Conservation (phyloP, 805 yeast species). For the Metschnikowia kofuensis region DNA sequence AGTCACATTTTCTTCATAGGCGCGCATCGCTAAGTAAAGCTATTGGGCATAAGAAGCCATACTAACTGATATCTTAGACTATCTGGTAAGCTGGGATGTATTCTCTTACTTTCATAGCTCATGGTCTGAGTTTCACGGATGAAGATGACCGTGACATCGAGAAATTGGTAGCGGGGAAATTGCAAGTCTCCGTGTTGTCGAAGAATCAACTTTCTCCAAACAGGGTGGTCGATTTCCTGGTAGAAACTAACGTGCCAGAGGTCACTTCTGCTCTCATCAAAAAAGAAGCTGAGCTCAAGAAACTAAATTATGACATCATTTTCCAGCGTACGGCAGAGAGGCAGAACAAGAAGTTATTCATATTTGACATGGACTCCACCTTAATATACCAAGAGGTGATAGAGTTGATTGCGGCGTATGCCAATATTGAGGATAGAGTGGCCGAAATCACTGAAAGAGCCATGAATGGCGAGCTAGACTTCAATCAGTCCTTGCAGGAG, state of each 20-base stretch:
- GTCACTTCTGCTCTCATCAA: conserved; percentile 10
- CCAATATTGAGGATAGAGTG: conserved; percentile 84
- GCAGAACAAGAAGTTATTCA: conserved; percentile 54
- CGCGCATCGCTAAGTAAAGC: too few species aligned
- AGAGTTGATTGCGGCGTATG: conserved; percentile 91
- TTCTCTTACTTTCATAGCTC: conserved; percentile 18
- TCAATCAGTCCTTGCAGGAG: conserved; percentile 70
- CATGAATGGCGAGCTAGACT: conserved; percentile 96
- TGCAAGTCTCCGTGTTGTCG: conserved; percentile 10
- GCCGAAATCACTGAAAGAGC: conserved; percentile 88
- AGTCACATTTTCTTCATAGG: too few species aligned
- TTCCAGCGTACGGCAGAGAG: conserved; percentile 28
- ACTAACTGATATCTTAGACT: too few species aligned
- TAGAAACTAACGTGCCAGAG: conserved; percentile 16
- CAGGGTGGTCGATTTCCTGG: conserved; percentile 19
- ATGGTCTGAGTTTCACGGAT: conserved; percentile 9
- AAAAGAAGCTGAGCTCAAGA: conserved; percentile 8
- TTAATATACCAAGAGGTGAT: conserved; percentile 94
- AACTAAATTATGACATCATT: conserved; percentile 27
- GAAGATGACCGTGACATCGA: conserved; percentile 12
- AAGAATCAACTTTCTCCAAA: conserved; percentile 16
- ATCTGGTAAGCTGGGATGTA: conserved; percentile 10
- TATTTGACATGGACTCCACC: conserved; percentile 98
- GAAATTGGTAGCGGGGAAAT: conserved; percentile 8
- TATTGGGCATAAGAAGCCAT: too few species aligned